Evolutionary conservation across 1,284 basidiomycete genomes (phyloP).

Genomic region (Heterobasidion occidentale): DNA sequence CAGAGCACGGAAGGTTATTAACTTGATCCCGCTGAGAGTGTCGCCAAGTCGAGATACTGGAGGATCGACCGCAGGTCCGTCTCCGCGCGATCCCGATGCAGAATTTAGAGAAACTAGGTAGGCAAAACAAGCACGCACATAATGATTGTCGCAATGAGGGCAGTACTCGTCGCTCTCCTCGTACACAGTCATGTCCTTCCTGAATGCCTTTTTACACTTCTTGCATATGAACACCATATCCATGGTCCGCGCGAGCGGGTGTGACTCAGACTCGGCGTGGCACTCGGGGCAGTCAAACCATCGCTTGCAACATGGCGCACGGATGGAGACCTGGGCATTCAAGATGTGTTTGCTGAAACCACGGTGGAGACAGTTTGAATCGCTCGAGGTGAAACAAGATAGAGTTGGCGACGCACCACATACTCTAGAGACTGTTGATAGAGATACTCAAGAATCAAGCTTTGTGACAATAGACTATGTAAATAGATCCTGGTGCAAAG

Average conservation of each 20-base stretch:
- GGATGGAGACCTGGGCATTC: constrained; percentile 89
- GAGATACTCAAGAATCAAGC: no score
- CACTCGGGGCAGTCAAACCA: constrained; percentile 97
- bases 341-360: constrained; percentile 78
- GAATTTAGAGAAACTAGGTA: neutral
- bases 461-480: no score
- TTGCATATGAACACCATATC: constrained; percentile 97
- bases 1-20: neutral
- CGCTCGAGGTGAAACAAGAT: no score
- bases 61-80: no score
- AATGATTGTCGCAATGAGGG: constrained; percentile 97
- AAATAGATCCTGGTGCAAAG: no score
- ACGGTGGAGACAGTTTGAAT: no score
- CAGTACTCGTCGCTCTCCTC: constrained; percentile 98
- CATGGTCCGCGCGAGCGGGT: constrained; percentile 66
- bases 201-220: constrained; percentile 95
- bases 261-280: constrained; percentile 79
- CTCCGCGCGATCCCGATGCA: no score
- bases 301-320: constrained; percentile 90
- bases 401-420: no score
- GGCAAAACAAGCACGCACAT: constrained; percentile 48
- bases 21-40: neutral
- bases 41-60: no score
- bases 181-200: constrained; percentile 87
- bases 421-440: no score